Evolutionary conservation across 2,329 filamentous ascomycete species (phyloP), one percentile per base, ranked within the genome.

Genomic region (Colletotrichum tropicale): DNA sequence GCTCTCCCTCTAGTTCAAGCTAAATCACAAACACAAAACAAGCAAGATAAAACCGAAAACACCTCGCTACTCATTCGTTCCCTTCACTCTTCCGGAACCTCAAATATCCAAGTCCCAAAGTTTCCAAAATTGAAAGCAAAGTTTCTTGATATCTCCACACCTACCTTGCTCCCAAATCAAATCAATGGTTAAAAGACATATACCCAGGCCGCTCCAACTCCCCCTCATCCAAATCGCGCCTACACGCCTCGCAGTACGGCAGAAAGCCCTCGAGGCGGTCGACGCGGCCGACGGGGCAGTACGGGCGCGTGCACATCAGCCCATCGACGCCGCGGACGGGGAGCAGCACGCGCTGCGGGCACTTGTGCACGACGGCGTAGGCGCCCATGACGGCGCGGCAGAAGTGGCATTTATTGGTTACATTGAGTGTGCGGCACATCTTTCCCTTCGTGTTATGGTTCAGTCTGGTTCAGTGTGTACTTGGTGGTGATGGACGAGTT

Each of bases 111-210:
- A n/a, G n/a, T n/a, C n/a, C n/a, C n/a, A n/a, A n/a, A n/a, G n/a
- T n/a, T n/a, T n/a, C n/a, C n/a, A n/a, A n/a, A n/a, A 15, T 16
- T 36, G 2, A 36, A 8, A 36, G 34, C 34, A 38, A 38, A 2
- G 8, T 18, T 7, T 7, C 13, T 16, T 16, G 8, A 38, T 8
- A 18, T 38, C 2, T 6, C 34, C 16, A 36, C 13, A 5, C 6
- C 34, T 8, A 38, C 36, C 36, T 38, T 38, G 7, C 4, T 1
- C 36, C 36, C 36, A 38, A 16, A 5, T 0, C 0, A 18, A 0
- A 38, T 38, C 36, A 38, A 0, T 18, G 38, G 5, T 43, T 43
- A 4, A 43, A 43, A 3, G 38, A 43, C 38, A 43, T 43, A n/a
- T 43, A 43, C 9, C 38, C 38, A 43, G 38, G 38, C 38, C 38